A percentile compares a stretch with the other conserved stretches of the same genome.
Evolutionary conservation across 352 stramenopile species (phyloP).

Genomic region (Phytophthora aleatoria): DNA sequence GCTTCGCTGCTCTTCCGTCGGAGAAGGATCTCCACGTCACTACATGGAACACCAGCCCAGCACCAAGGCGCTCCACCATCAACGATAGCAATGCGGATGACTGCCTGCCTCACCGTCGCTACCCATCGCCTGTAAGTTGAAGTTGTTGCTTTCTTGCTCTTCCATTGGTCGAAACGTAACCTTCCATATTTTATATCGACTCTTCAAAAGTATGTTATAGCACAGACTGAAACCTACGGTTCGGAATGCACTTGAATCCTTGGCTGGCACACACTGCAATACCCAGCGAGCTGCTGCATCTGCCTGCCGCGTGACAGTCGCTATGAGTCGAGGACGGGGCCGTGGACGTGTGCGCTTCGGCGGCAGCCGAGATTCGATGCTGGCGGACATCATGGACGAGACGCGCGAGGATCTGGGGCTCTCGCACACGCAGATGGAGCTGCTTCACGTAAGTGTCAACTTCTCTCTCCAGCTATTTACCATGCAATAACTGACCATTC

Average conservation of each 20-base stretch:
- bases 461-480: neutral
- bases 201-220: neutral
- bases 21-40: slow-evolving; percentile 24
- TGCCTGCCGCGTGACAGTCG: neutral
- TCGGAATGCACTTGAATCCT: slow-evolving; percentile 20
- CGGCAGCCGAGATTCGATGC: slow-evolving; percentile 68
- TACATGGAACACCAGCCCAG: slow-evolving; percentile 11
- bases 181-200: slow-evolving; percentile 4
- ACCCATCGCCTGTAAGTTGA: slow-evolving; percentile 13
- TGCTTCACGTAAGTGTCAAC: slow-evolving; percentile 51
- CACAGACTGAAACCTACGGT: slow-evolving; percentile 6
- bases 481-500: slow-evolving; percentile 1
- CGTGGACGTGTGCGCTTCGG: slow-evolving; percentile 73
- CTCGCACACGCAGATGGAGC: slow-evolving; percentile 73
- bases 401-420: slow-evolving; percentile 74
- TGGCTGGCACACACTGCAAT: slow-evolving; percentile 21
- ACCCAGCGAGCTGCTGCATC: too few species aligned
- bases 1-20: neutral
- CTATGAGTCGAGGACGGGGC: slow-evolving; percentile 69
- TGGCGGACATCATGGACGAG: slow-evolving; percentile 74
- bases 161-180: slow-evolving; percentile 6
- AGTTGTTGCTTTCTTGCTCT: slow-evolving; percentile 1
- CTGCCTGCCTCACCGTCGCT: slow-evolving; percentile 2
- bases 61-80: slow-evolving; percentile 1
- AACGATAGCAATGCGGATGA: slow-evolving; percentile 16